Conservation (phyloP, 148 eudicot species). For the Spergularia marina region DNA sequence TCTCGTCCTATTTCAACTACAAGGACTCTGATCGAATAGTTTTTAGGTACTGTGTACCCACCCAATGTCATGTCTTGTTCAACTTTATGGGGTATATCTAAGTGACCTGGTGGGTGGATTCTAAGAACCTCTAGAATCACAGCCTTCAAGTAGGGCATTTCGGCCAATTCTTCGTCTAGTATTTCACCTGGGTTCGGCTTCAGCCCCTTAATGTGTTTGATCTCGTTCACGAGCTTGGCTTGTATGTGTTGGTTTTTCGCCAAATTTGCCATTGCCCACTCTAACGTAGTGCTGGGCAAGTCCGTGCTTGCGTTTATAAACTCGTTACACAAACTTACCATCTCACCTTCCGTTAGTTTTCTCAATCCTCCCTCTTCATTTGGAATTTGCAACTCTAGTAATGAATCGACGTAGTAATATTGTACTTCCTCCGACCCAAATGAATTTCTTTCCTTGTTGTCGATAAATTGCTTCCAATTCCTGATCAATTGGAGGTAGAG, state of each 20-base stretch:
- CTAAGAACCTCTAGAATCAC: constrained; percentile 19
- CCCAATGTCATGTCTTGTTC: constrained; percentile 13
- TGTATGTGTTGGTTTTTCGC: constrained; percentile 13
- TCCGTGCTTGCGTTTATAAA: constrained; percentile 24
- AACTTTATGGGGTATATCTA: constrained; percentile 3
- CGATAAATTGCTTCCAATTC: not conserved
- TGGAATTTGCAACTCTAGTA: constrained; percentile 16
- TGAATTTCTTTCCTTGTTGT: not conserved
- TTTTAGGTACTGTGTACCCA: constrained; percentile 10
- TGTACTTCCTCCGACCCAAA: not conserved
- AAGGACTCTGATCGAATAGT: constrained; percentile 2
- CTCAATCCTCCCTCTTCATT: constrained; percentile 13
- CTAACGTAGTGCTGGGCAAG: constrained; percentile 17
- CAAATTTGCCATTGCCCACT: constrained; percentile 20
- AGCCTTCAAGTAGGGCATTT: constrained; percentile 17
- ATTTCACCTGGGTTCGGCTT: not conserved
- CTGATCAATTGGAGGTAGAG: not conserved
- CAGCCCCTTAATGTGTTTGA: not conserved
- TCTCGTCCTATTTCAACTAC: constrained; percentile 22
- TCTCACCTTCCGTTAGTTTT: constrained; percentile 6
- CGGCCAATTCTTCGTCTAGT: constrained; percentile 7
- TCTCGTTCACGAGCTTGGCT: constrained; percentile 11
- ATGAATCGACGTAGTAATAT: constrained; percentile 22
- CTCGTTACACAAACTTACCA: constrained; percentile 22
- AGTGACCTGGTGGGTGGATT: constrained; percentile 20